A percentile compares a stretch with the other conserved stretches of the same genome.
Evolutionary conservation across 345 rosid genomes (phyloP).

Genomic region (Psidium friedrichsthalianum): DNA sequence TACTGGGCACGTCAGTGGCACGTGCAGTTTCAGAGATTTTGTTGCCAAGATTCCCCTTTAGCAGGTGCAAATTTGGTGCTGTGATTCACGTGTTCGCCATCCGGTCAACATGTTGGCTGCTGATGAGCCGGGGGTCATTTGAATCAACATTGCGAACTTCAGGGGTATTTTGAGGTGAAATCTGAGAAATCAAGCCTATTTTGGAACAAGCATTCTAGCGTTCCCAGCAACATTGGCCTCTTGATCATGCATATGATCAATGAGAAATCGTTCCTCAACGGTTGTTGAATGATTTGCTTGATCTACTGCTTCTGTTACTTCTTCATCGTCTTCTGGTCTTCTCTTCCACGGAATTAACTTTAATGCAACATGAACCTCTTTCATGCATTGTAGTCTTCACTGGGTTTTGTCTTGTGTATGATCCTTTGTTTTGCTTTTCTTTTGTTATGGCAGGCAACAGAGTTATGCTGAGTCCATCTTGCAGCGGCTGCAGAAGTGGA

Average conservation of each 20-base stretch:
- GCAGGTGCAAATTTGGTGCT: not conserved
- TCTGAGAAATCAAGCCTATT: not conserved
- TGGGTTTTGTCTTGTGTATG: not conserved
- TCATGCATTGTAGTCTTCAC: not conserved
- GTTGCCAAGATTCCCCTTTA: not conserved
- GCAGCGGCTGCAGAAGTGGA: slow-evolving; percentile 58
- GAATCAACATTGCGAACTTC: not conserved
- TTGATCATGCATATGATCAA: not conserved
- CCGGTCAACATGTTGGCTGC: not conserved
- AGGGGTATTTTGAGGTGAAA: not conserved
- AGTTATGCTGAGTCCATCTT: slow-evolving; percentile 78
- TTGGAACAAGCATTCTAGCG: not conserved
- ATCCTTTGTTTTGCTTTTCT: not conserved
- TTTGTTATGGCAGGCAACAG: slow-evolving; percentile 55
- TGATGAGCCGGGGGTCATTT: not conserved
- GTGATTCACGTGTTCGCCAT: not conserved
- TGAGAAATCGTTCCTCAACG: not conserved
- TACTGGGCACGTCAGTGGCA: not conserved
- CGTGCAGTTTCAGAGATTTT: not conserved
- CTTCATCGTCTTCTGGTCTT: not conserved
- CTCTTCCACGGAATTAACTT: not conserved
- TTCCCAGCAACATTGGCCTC: not conserved
- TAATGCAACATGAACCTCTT: not conserved
- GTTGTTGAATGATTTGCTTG: not conserved
- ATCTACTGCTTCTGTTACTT: not conserved